phyloP scores from a whole-genome alignment of 305 asterid species.

The Ajuga reptans region DNA sequence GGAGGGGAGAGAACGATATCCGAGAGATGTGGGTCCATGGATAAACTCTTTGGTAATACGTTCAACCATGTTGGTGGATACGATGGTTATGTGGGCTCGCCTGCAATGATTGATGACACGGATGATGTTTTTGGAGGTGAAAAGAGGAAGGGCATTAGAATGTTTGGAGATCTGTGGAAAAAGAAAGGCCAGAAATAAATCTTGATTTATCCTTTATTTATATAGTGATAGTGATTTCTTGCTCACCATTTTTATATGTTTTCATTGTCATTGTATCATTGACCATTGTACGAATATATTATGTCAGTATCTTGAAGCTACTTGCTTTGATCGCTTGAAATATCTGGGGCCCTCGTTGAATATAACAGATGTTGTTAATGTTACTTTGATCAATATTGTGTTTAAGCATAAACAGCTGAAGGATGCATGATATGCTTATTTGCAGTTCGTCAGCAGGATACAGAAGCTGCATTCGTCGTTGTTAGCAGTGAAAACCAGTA shows the following conservation, averaged over 20 bases:
- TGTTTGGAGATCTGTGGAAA: slow-evolving; percentile 90
- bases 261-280: slow-evolving; percentile 8
- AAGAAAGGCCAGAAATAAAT: slow-evolving; percentile 74
- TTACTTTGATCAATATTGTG: too few relatives aligned
- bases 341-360: too few relatives aligned
- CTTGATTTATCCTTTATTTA: neutral
- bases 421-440: too few relatives aligned
- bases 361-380: too few relatives aligned
- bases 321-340: neutral
- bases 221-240: slow-evolving; percentile 8
- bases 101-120: slow-evolving; percentile 44
- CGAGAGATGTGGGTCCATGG: slow-evolving; percentile 94
- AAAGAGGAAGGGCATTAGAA: slow-evolving; percentile 62
- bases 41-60: slow-evolving; percentile 47
- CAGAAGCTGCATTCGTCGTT: too few relatives aligned
- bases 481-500: too few relatives aligned
- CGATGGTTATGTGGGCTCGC: slow-evolving; percentile 54
- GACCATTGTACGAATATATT: neutral
- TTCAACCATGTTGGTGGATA: slow-evolving; percentile 42
- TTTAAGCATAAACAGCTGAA: too few relatives aligned
- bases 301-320: slow-evolving; percentile 9
- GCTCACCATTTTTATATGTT: slow-evolving; percentile 30
- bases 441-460: too few relatives aligned
- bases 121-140: slow-evolving; percentile 57
- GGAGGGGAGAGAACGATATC: slow-evolving; percentile 65